phyloP scores from a whole-genome alignment of 306 rosid species.

The Quercus variabilis region DNA sequence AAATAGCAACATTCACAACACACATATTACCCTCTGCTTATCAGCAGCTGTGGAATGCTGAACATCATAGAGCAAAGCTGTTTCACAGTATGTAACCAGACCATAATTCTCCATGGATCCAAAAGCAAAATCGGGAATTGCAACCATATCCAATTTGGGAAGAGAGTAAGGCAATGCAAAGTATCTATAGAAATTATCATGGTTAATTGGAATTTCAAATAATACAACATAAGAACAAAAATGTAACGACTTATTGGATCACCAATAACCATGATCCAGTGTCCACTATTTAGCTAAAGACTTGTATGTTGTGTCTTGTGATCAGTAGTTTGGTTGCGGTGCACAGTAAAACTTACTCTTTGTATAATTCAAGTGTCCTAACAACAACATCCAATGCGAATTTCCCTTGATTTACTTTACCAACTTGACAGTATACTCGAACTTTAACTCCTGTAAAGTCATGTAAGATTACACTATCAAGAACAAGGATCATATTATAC shows the following conservation, averaged over 20 bases:
- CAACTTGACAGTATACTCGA: constrained; percentile 87
- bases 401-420: constrained; percentile 79
- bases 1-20: constrained; percentile 19
- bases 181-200: constrained; percentile 51
- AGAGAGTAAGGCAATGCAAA: constrained; percentile 78
- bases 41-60: constrained; percentile 81
- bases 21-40: constrained; percentile 72
- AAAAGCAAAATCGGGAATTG: constrained; percentile 94
- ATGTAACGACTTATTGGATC: neutral
- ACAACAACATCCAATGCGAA: constrained; percentile 87
- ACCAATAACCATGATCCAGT: neutral
- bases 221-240: constrained; percentile 7
- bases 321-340: neutral
- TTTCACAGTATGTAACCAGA: constrained; percentile 85
- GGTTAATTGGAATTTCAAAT: constrained; percentile 18
- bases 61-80: constrained; percentile 88
- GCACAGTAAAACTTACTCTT: constrained; percentile 51
- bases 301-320: constrained; percentile 1
- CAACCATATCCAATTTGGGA: constrained; percentile 94
- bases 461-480: constrained; percentile 43
- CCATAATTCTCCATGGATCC: constrained; percentile 99
- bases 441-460: constrained; percentile 79
- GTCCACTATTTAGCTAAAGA: neutral
- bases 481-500: neutral
- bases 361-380: constrained; percentile 64